Evolutionary conservation across 768 basidiomycete species (phyloP).

Genomic region (Mycena maculata): DNA sequence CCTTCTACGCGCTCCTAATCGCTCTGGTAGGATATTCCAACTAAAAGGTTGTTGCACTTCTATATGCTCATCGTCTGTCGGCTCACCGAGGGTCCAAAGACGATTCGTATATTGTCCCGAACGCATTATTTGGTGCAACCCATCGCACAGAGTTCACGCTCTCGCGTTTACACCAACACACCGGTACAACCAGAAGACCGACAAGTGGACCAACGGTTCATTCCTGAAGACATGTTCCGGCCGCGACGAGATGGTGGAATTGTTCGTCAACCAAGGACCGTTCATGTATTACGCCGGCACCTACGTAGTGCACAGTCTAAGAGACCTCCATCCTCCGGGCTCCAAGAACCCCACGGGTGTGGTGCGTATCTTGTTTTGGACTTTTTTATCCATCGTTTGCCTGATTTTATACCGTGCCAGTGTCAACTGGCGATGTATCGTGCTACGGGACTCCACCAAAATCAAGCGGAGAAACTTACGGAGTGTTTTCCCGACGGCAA

Average conservation of each 20-base stretch:
- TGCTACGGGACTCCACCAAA: background rate
- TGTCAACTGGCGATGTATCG: background rate
- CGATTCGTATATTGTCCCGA: constrained; percentile 3
- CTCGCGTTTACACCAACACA: constrained; percentile 6
- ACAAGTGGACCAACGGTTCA: background rate
- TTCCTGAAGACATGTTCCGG: background rate
- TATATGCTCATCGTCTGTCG: background rate
- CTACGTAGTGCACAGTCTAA: background rate
- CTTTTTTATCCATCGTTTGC: background rate
- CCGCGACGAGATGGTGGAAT: background rate
- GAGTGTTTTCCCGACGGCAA: constrained; percentile 9
- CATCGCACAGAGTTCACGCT: background rate
- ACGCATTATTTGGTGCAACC: background rate
- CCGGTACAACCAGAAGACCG: background rate
- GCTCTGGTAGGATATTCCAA: background rate
- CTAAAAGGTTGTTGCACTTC: background rate
- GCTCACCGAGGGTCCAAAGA: background rate
- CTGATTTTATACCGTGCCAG: background rate
- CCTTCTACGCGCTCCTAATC: background rate
- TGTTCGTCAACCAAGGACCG: constrained; percentile 1
- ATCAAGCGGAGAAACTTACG: background rate
- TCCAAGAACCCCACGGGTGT: background rate
- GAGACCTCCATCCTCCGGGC: background rate
- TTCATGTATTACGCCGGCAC: background rate
- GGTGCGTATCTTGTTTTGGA: background rate